These are phyloP conservation scores for Candida boleticola DNA, from an alignment of 805 yeast genomes.

Conservation along the genomic window DNA sequence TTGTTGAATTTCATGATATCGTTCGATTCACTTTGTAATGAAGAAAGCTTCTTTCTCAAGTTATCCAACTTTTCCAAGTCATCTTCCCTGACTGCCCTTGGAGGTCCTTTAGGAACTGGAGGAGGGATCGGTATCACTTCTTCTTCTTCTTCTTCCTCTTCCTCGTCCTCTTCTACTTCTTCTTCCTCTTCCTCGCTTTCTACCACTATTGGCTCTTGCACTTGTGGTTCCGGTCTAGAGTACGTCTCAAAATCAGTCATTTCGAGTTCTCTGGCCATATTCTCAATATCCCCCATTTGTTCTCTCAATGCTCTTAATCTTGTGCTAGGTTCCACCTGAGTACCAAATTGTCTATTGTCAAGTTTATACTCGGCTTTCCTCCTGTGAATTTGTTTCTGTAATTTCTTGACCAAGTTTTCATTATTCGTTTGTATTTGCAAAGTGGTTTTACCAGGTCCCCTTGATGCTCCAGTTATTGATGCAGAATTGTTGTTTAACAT, in stretches of 20 bases:
- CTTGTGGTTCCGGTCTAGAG: constrained; percentile 7
- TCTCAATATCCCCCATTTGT: constrained; percentile 80
- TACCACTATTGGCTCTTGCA: not conserved
- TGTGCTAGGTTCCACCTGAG: constrained; percentile 71
- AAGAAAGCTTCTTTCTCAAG: constrained; percentile 56
- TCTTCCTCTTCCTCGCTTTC: constrained; percentile 6
- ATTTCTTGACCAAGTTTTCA: constrained; percentile 36
- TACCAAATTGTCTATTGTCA: constrained; percentile 47
- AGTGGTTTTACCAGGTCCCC: constrained; percentile 32
- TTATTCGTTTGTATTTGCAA: constrained; percentile 32
- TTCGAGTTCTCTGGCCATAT: constrained; percentile 82
- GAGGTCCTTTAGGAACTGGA: constrained; percentile 29
- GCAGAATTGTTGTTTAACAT: constrained; percentile 47
- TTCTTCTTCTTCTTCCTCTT: constrained; percentile 17
- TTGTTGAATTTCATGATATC: constrained; percentile 70
- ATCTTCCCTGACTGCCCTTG: constrained; percentile 42
- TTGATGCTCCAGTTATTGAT: constrained; percentile 24
- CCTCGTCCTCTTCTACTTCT: constrained; percentile 8
- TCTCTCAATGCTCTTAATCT: constrained; percentile 72
- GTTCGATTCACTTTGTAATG: constrained; percentile 71
- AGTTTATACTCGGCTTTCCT: constrained; percentile 46
- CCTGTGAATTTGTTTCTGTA: constrained; percentile 45
- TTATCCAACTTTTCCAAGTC: constrained; percentile 56
- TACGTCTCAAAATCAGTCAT: constrained; percentile 70
- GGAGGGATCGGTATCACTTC: constrained; percentile 13